Conservation (phyloP, 2,329 filamentous ascomycete species). For the Proliferodiscus dingleyae region DNA sequence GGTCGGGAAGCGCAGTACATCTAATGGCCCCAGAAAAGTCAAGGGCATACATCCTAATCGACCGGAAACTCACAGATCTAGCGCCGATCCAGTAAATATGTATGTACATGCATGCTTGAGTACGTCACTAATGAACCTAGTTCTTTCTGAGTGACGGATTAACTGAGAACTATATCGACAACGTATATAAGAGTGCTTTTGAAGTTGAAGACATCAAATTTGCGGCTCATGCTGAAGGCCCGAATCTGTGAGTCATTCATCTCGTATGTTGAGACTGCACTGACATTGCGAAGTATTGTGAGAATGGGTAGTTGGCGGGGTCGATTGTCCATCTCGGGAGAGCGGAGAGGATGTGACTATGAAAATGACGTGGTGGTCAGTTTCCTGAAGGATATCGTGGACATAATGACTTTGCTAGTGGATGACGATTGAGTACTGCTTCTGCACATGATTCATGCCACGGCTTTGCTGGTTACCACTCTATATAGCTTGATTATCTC, state of each 20-base stretch:
- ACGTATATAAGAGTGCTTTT: constrained; percentile 11
- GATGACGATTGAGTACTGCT: neutral
- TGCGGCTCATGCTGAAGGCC: constrained; percentile 16
- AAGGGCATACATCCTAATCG: neutral
- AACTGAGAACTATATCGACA: constrained; percentile 18
- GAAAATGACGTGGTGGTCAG: constrained; percentile 2
- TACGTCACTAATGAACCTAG: neutral
- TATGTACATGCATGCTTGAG: too few species aligned
- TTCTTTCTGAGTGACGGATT: constrained; percentile 23
- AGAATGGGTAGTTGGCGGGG: constrained; percentile 19
- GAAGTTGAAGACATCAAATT: constrained; percentile 17
- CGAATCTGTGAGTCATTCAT: constrained; percentile 12
- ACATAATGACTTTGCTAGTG: constrained; percentile 7
- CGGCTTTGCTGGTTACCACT: too few species aligned
- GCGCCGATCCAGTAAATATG: too few species aligned
- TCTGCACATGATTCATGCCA: too few species aligned
- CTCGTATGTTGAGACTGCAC: neutral
- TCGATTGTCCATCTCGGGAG: constrained; percentile 11
- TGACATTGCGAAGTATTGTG: constrained; percentile 9
- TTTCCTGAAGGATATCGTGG: constrained; percentile 15
- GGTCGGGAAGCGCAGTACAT: too few species aligned
- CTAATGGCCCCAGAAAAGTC: neutral
- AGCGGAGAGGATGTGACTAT: constrained; percentile 20
- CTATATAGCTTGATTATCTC: too few species aligned
- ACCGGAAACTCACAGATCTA: too few species aligned